Base-by-base conservation (phyloP, 23 red algal species). In the Gracilariopsis chorda region DNA sequence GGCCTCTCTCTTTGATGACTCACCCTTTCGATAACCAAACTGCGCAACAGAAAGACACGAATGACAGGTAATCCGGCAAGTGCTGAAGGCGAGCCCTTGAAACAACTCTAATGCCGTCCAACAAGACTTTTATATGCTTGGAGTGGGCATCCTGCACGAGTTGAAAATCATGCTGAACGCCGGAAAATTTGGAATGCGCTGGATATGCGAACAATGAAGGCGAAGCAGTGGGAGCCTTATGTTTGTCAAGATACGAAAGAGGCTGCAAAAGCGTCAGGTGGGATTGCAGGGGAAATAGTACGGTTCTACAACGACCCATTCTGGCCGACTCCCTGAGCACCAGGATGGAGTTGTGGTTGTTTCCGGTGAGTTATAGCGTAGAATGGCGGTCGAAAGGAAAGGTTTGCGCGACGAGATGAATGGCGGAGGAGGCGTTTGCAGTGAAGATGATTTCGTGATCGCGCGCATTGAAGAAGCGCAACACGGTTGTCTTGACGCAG, bases 131-230 rank as follows among this genome's bases (percentile, higher is more conserved):
- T 4, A 61, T 46, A 8, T 48, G 68, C 1, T 45, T 51, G 5
- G 33, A 64, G 34, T 57, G 47, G 1, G 77, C 91, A 36, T 42
- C 40, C 30, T 59, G 29, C 19, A 94, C 65, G 19, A 67, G 20
- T 23, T 43, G 25, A 33, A 94, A 62, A 44, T 59, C 48, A 42
- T 87, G 79, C 11, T 68, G 62, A 69, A 84, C 73, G 60, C 91
- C 91, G 23, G 82, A 86, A 78, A 94, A 82, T 64, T 94, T 94
- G 48, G 77, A 94, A 27, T 94, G 77, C 24, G 82, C 91, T 0
- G 91, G 83, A 36, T 71, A 81, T 17, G 79, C 91, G 6, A 94
- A 59, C 40, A 94, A 67, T 47, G 46, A 76, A n/a, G n/a, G n/a
- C n/a, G n/a, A n/a, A n/a, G n/a, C n/a, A n/a, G 76, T 28, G 19